These are phyloP conservation scores for Starmerella potacharoeniae DNA, from an alignment of 805 yeast genomes.

Conservation along the genomic window DNA sequence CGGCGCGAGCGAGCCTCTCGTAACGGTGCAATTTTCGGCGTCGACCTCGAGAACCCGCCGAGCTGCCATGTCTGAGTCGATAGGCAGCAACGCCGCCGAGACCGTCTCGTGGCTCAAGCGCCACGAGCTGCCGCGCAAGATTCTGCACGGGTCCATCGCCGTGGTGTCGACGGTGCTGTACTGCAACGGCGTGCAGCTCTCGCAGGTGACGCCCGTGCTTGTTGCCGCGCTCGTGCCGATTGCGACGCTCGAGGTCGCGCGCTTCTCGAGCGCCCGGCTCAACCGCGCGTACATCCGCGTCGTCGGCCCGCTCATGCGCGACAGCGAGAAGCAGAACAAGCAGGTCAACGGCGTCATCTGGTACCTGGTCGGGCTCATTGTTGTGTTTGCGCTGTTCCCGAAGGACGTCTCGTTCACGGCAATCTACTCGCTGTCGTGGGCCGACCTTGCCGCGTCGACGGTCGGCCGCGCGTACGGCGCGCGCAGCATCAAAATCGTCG, in stretches of 20 bases:
- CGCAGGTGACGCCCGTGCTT: constrained; percentile 51
- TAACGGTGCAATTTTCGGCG: not conserved
- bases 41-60: not conserved
- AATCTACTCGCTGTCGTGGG: constrained; percentile 80
- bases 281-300: constrained; percentile 54
- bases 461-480: constrained; percentile 80
- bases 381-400: constrained; percentile 59
- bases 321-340: constrained; percentile 50
- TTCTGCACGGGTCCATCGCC: constrained; percentile 82
- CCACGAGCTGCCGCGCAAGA: constrained; percentile 83
- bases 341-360: constrained; percentile 73
- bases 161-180: constrained; percentile 66
- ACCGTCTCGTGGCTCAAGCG: constrained; percentile 39
- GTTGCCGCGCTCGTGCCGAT: constrained; percentile 44
- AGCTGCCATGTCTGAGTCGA: not conserved
- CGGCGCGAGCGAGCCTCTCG: not conserved
- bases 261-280: constrained; percentile 51
- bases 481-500: constrained; percentile 63
- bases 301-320: constrained; percentile 78
- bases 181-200: constrained; percentile 45
- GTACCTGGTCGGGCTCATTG: constrained; percentile 67
- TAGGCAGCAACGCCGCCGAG: not conserved
- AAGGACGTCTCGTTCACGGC: constrained; percentile 74
- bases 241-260: constrained; percentile 50
- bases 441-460: constrained; percentile 94